Base-by-base conservation (phyloP, 2,329 filamentous ascomycete species). In the Amauroascus niger region DNA sequence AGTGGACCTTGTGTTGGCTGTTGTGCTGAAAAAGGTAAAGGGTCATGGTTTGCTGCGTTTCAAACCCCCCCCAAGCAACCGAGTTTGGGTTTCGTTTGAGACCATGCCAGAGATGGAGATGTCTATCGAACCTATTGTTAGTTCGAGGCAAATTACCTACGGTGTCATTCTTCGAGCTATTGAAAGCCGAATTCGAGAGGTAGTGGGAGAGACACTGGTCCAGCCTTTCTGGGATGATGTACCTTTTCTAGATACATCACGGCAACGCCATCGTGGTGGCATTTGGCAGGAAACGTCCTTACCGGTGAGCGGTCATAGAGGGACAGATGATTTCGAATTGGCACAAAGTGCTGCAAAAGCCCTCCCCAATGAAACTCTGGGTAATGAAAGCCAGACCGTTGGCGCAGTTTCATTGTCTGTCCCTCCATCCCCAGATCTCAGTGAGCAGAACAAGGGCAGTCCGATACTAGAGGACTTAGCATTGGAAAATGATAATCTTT, bases 221-320 rank as follows among this genome's bases (percentile, higher is more conserved):
- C 76, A 85, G 53, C 93, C 93, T 0, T 95, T 95, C 65, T 98
- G 93, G 91, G 93, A 98, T 60, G 93, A 98, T 66, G 79, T 88
- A 22, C 89, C 93, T 0, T 97, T 98, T 68, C 85, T 88, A 65
- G 82, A 86, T 61, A 97, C 89, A 0, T 78, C 83, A 53, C 75
- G 80, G 54, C 88, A 95, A 66, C 72, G 75, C 18, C 89, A 88
- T 76, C 80, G 93, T 61, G 93, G 91, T 9, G 93, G 93, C 0
- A 86, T 97, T 18, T 98, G 82, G 82, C 69, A 75, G 44, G 49
- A 50, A 47, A 20, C 46, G 9, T 52, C 32, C 18, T 44, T 28
- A 6, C 48, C 43, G 1, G 30, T 58, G 68, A 3, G 63, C 66
- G 46, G 58, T 61, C 18, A 67, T 70, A 32, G 18, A 16, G 69